Conservation (phyloP, 352 stramenopile genomes). For the Phytophthora tentaculata region DNA sequence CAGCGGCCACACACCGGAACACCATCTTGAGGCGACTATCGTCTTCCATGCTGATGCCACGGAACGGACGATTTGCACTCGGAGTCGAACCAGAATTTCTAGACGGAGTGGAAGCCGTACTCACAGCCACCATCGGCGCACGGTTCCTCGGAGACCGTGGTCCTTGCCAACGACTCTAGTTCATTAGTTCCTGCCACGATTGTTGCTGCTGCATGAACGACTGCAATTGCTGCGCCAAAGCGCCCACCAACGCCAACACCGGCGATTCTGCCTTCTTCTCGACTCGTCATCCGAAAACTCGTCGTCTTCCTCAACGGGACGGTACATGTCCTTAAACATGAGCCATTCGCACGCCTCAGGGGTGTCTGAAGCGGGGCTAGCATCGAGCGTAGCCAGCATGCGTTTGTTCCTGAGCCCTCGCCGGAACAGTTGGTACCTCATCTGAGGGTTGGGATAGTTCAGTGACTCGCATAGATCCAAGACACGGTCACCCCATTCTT, state of each 20-base stretch:
- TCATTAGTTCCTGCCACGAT: background rate
- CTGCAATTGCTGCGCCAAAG: background rate
- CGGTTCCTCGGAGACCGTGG: background rate
- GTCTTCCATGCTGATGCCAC: background rate
- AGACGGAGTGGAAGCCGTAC: too few relatives aligned
- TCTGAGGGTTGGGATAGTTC: background rate
- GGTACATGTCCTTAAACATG: background rate
- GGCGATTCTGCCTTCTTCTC: background rate
- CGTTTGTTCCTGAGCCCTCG: background rate
- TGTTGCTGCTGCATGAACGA: background rate
- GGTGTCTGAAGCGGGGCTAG: background rate
- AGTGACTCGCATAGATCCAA: background rate
- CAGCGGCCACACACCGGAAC: background rate
- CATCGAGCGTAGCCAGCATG: background rate
- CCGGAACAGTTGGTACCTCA: background rate
- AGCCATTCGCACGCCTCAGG: background rate
- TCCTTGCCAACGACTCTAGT: background rate
- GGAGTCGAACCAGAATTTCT: too few relatives aligned
- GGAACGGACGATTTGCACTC: background rate
- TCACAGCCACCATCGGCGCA: too few relatives aligned
- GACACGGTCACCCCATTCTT: background rate
- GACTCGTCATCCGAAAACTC: background rate
- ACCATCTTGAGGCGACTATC: background rate
- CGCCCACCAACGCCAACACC: background rate
- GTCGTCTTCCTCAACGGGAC: background rate